Percentiles rank a stretch among this genome's conserved stretches.
Conservation (phyloP, 345 rosid genomes). For the Alliaria petiolata region DNA sequence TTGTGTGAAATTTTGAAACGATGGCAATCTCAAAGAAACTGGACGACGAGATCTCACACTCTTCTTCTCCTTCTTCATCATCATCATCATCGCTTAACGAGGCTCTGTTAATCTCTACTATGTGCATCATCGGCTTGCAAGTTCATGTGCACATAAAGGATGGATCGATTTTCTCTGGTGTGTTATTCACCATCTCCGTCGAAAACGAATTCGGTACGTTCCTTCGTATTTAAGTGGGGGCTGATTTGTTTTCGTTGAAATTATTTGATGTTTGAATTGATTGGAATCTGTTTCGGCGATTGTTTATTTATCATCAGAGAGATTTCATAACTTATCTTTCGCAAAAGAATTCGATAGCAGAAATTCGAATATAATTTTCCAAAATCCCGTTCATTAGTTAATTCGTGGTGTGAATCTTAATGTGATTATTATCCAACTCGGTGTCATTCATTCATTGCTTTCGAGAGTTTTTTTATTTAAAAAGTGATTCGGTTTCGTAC, state of each 20-base stretch:
- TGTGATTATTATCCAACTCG: too few species aligned
- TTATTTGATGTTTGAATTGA: neutral
- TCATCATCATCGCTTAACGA: slow-evolving; percentile 44
- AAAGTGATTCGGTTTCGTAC: neutral
- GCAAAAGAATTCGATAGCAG: neutral
- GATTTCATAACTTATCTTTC: neutral
- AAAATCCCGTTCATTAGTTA: too few species aligned
- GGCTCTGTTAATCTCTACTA: slow-evolving; percentile 57
- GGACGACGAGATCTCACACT: slow-evolving; percentile 31
- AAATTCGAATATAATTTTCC: too few species aligned
- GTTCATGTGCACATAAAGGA: slow-evolving; percentile 77
- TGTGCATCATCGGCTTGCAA: slow-evolving; percentile 67
- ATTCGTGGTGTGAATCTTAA: too few species aligned
- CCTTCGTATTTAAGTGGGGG: neutral
- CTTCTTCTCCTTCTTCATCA: neutral
- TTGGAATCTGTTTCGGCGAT: neutral
- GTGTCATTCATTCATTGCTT: too few species aligned
- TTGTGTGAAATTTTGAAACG: neutral
- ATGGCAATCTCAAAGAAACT: slow-evolving; percentile 48
- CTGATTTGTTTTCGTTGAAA: too few species aligned
- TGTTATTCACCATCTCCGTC: slow-evolving; percentile 68
- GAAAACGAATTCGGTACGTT: slow-evolving; percentile 55
- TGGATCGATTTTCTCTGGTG: slow-evolving; percentile 81
- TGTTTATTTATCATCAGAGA: neutral
- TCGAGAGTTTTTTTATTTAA: too few species aligned